A percentile compares a stretch with the other conserved stretches of the same genome.
These are phyloP conservation scores for Venturia nashicola DNA, from an alignment of 2,329 filamentous ascomycete genomes.

Conservation along the genomic window DNA sequence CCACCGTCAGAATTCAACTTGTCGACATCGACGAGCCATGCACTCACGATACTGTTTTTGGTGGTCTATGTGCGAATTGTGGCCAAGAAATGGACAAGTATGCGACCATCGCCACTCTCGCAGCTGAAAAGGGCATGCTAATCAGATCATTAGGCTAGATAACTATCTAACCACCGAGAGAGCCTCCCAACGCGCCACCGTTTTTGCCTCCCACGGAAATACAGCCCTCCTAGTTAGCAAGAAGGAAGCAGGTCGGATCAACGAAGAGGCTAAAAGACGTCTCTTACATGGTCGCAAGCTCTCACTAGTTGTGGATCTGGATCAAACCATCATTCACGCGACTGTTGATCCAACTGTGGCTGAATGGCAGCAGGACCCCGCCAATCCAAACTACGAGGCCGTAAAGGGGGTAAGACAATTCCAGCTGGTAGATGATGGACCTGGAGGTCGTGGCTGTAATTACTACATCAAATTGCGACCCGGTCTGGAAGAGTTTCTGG, in stretches of 20 bases:
- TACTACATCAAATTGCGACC: constrained; percentile 98
- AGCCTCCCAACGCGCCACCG: constrained; percentile 75
- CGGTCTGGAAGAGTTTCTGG: constrained; percentile 68
- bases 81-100: constrained; percentile 91
- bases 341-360: constrained; percentile 93
- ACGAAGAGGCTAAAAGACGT: constrained; percentile 75
- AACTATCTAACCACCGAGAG: constrained; percentile 70
- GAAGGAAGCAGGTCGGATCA: constrained; percentile 65
- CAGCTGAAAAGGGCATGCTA: neutral
- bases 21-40: constrained; percentile 84
- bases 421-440: constrained; percentile 76
- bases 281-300: constrained; percentile 72
- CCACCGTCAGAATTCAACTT: constrained; percentile 34
- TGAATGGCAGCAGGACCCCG: constrained; percentile 83
- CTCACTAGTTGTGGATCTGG: constrained; percentile 88
- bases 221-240: constrained; percentile 75
- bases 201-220: constrained; percentile 92
- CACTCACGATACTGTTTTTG: constrained; percentile 80
- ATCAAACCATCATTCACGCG: constrained; percentile 97
- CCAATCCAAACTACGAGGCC: constrained; percentile 81
- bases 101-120: constrained; percentile 15
- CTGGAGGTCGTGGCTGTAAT: constrained; percentile 65
- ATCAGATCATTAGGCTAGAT: constrained; percentile 23
- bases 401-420: constrained; percentile 83
- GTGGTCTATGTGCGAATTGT: constrained; percentile 81